Base-by-base conservation (phyloP, 805 yeast species). In the Huiozyma sinensis region DNA sequence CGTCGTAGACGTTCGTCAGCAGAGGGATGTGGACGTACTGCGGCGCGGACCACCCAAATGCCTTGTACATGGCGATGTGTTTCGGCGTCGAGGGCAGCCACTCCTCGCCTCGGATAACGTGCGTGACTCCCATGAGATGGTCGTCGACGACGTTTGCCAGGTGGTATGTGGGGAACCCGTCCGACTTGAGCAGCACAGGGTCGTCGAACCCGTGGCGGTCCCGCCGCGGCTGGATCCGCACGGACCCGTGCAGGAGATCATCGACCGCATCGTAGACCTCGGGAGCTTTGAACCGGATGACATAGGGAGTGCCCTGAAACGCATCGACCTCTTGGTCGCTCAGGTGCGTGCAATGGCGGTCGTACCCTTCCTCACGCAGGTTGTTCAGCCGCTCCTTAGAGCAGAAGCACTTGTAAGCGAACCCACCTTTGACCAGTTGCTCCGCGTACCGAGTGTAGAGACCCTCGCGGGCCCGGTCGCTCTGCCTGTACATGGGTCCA, bases 51-150 rank as follows among this genome's bases (percentile, higher is more conserved):
- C 97, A 90, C 0, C 84, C 86, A 58, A 90, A 81, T 0, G 96
- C 95, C 12, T 72, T 54, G 58, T 92, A 94, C 42, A 92, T 61
- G 0, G 95, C 90, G 39, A 88, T 71, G 56, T 92, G 98, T 54
- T 89, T 90, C 2, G 97, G 95, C 0, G 98, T 92, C 0, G 97
- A 86, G 1, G 95, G 83, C 8, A 92, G 66, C 98, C 99, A 92
- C 61, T 92, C 98, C 57, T 92, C 98, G 32, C 99, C 99, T 52
- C 99, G 71, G 5, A 92, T 79, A 7, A 92, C 98, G 63, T 92
- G 97, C 0, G 96, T 84, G 38, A 92, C 83, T 39, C 77, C 63
- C 98, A 92, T 92, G 39, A 84, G 65, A 60, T 89, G 94, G 59
- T 92, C 99, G 58, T 92, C 99, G 3, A 92, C 76, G 6, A 92